Base-by-base conservation (phyloP, 140 eudicot genomes). In the Cichorium intybus region DNA sequence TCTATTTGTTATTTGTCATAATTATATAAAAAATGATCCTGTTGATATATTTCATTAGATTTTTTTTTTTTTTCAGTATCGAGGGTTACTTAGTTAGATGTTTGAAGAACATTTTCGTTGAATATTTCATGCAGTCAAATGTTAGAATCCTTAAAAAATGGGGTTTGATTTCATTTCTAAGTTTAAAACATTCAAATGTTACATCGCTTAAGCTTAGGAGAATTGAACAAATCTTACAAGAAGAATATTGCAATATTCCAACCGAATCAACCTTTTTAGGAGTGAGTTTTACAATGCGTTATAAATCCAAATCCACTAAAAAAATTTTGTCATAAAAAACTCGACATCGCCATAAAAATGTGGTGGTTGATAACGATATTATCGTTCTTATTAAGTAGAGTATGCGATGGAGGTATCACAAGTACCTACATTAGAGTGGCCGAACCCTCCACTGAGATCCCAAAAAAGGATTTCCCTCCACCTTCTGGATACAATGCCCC, bases 401-500 rank as follows among this genome's bases (percentile, higher is more conserved):
- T 62, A 0, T 77, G 85, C 66, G 47, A 75, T 35, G 90, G 67
- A 27, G 90, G 95, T 17, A 65, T 51, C 26, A 82, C 90, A 17
- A 83, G 95, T 57, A 46, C 5, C 50, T 86, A 74, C 33, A 23
- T 68, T 10, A 72, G 90, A 52, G 33, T 49, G 15, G 53, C 49
- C 8, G 66, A 59, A 16, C 67, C 84, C 0, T 77, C 87, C 15
- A 31, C 60, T 9, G 90, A 87, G 56, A 75, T 87, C 59, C 88
- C 90, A 0, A 58, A 64, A 7, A 17, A 69, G 24, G 4, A 26
- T 7, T 84, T 83, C 46, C 73, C 79, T 6, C 64, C 71, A n/a
- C 90, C 90, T 17, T 39, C 34, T 0, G 87, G 84, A 28, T 74
- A 69, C 75, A 87, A 87, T 70, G 81, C 90, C 12, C 95, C 95